Evolutionary conservation across 176 grass and related monocot genomes (phyloP).

Genomic region (Alloteropsis semialata): DNA sequence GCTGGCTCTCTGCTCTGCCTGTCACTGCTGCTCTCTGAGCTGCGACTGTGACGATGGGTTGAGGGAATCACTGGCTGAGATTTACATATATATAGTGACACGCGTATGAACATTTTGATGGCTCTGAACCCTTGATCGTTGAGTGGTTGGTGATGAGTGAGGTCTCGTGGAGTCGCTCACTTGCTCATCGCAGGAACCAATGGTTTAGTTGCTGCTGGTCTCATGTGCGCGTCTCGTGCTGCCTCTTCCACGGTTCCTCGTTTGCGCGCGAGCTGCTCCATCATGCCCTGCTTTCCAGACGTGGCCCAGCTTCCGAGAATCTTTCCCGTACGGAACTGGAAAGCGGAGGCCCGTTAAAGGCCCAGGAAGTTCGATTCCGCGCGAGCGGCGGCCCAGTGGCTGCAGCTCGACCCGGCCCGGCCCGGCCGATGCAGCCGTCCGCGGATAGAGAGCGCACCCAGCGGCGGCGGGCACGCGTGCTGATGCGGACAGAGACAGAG

Average conservation of each 20-base stretch:
- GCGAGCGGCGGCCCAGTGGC: no score
- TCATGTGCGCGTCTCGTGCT: no score
- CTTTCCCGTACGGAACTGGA: no score
- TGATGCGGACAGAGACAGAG: neutral
- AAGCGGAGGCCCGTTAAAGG: no score
- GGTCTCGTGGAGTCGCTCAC: conserved; percentile 25
- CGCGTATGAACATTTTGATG: neutral
- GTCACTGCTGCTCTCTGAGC: neutral
- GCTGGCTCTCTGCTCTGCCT: neutral
- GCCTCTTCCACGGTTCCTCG: neutral
- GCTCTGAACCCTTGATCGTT: neutral
- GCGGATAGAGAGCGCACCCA: no score
- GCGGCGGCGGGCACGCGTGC: neutral
- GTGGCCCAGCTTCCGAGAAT: no score
- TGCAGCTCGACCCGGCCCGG: no score
- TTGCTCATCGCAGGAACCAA: neutral
- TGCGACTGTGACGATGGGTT: neutral
- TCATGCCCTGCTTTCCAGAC: no score
- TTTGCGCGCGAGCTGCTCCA: neutral
- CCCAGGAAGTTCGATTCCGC: neutral
- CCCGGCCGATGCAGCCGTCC: no score
- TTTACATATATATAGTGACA: neutral
- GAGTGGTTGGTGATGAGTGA: conserved; percentile 16
- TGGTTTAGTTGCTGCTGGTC: conserved; percentile 28
- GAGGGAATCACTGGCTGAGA: neutral